A percentile compares a stretch with the other conserved stretches of the same genome.
These are phyloP conservation scores for Apium graveolens DNA, from an alignment of 129 eudicot genomes.

Conservation along the genomic window DNA sequence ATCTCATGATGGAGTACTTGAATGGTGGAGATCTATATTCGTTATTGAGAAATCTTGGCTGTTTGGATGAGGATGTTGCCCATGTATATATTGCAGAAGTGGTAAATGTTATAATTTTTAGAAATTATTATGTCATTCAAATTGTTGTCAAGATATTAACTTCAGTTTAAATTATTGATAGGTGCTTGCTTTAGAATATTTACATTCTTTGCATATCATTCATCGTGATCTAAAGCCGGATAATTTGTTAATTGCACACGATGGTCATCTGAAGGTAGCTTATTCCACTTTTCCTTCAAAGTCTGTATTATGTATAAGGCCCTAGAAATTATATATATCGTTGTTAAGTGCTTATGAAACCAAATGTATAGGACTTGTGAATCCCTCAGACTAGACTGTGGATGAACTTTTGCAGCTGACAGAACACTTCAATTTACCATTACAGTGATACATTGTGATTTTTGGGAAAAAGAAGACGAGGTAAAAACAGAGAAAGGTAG, in stretches of 20 bases:
- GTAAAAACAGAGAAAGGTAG: no score
- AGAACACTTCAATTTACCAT: no score
- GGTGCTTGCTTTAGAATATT: constrained; percentile 97
- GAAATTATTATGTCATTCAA: not conserved
- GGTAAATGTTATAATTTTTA: constrained; percentile 36
- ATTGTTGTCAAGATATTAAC: not conserved
- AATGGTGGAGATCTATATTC: constrained; percentile 97
- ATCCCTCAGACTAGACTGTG: not conserved
- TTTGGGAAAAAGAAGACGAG: no score
- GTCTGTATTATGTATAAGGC: not conserved
- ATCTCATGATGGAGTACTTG: constrained; percentile 94
- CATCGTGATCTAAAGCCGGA: constrained; percentile 97
- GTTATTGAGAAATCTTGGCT: constrained; percentile 83
- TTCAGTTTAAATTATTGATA: constrained; percentile 25
- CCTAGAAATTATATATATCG: not conserved
- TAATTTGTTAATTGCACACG: constrained; percentile 93
- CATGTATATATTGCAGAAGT: constrained; percentile 96
- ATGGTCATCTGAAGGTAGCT: constrained; percentile 92
- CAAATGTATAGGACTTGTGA: not conserved
- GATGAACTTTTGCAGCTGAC: not conserved
- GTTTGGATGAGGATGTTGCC: constrained; percentile 95
- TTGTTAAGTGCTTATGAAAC: not conserved
- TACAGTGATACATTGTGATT: no score
- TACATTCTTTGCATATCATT: constrained; percentile 85
- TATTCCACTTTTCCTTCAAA: not conserved